phyloP scores from a whole-genome alignment of 2,329 filamentous ascomycete species.

The Aureobasidium sp. region DNA sequence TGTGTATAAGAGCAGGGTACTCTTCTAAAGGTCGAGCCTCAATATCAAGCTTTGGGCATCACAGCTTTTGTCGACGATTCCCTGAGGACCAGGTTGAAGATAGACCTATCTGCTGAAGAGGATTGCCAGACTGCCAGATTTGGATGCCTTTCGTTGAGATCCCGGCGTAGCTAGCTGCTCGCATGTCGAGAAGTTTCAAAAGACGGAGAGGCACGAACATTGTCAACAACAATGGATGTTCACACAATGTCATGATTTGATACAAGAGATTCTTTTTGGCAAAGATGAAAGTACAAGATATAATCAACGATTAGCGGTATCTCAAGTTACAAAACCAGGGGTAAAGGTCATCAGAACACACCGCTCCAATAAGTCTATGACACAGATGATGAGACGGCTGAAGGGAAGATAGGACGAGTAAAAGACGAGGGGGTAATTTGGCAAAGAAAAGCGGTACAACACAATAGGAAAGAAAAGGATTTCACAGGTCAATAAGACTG shows the following conservation, averaged over 20 bases:
- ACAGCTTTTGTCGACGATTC: neutral
- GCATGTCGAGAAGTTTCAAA: neutral
- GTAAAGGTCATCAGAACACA: neutral
- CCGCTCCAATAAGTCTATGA: conserved; percentile 13
- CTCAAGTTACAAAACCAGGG: conserved; percentile 9
- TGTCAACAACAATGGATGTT: neutral
- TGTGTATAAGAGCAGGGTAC: neutral
- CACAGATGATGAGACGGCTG: conserved; percentile 9
- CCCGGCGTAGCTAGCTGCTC: neutral
- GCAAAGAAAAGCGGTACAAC: neutral
- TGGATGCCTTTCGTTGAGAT: neutral
- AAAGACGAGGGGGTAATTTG: neutral
- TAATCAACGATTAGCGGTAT: conserved; percentile 15
- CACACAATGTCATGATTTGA: neutral
- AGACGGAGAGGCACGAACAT: neutral
- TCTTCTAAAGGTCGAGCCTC: neutral
- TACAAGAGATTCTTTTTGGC: neutral
- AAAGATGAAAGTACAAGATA: neutral
- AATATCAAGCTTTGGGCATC: too few species aligned
- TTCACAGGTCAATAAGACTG: conserved; percentile 56
- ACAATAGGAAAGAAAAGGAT: neutral
- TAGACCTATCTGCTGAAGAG: too few species aligned
- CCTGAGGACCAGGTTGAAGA: neutral
- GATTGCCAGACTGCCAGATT: neutral
- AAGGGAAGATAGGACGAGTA: neutral